phyloP scores from a whole-genome alignment of 768 basidiomycete species.

The Stropharia rugosoannulata region DNA sequence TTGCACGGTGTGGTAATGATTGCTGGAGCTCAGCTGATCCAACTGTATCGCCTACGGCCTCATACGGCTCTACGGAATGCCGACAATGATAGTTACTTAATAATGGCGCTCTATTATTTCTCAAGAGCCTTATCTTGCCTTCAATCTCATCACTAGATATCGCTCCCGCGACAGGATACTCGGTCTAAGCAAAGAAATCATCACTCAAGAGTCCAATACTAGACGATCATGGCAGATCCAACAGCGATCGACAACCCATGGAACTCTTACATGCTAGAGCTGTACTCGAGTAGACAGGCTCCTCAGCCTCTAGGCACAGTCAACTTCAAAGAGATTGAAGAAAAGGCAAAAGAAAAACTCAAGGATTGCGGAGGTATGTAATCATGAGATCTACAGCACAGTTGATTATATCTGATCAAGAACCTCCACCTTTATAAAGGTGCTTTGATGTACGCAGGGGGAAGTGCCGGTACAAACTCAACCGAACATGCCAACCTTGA shows the following conservation, averaged over 20 bases:
- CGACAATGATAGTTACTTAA: neutral
- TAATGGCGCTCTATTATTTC: neutral
- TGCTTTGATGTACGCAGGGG: slow-evolving; percentile 73
- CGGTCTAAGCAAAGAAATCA: neutral
- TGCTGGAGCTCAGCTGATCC: neutral
- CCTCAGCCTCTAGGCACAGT: slow-evolving; percentile 60
- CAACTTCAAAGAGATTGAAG: slow-evolving; percentile 59
- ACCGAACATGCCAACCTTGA: slow-evolving; percentile 68
- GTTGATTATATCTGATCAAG: neutral
- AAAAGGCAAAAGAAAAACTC: slow-evolving; percentile 61
- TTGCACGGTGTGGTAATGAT: neutral
- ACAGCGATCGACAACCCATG: slow-evolving; percentile 26
- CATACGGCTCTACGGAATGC: neutral
- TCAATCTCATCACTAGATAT: too few relatives aligned
- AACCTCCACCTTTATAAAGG: slow-evolving; percentile 29
- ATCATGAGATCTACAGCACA: slow-evolving; percentile 13
- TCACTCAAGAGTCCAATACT: neutral
- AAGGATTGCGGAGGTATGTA: slow-evolving; percentile 51
- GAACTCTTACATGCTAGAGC: slow-evolving; percentile 37
- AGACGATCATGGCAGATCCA: neutral
- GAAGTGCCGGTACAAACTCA: slow-evolving; percentile 69
- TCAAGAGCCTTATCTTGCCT: neutral
- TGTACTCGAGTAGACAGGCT: slow-evolving; percentile 38
- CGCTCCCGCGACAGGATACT: neutral
- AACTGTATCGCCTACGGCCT: neutral